Conservation (phyloP, 2,329 filamentous ascomycete species). For the Diaporthe capsici region DNA sequence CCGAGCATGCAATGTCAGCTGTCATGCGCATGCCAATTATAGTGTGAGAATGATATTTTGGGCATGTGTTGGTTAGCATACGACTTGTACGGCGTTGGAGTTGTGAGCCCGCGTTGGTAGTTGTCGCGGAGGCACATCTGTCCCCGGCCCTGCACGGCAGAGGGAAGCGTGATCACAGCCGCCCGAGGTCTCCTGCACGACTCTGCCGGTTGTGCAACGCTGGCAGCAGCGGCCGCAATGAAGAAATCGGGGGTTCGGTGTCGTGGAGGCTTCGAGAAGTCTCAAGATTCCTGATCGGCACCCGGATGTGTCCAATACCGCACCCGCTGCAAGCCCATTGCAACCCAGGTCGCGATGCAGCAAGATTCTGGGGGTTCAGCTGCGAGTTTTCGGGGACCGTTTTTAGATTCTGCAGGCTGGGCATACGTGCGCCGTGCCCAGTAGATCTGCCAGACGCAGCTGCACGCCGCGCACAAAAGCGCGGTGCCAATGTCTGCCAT, state of each 20-base stretch:
- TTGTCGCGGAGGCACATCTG: background rate
- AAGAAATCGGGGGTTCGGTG: conserved; percentile 9
- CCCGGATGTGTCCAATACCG: background rate
- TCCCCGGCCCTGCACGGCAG: background rate
- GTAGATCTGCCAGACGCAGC: conserved; percentile 19
- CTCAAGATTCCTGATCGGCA: background rate
- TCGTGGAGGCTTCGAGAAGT: conserved; percentile 18
- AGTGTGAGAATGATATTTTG: background rate
- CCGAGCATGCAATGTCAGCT: background rate
- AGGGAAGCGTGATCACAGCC: background rate
- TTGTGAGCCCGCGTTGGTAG: background rate
- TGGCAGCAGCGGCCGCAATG: background rate
- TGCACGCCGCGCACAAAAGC: conserved; percentile 18
- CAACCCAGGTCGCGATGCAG: background rate
- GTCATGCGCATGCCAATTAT: background rate
- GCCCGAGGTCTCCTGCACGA: conserved; percentile 5
- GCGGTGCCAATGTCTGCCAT: background rate
- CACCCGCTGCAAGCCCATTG: background rate
- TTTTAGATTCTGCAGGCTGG: conserved; percentile 22
- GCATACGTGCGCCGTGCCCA: conserved; percentile 27
- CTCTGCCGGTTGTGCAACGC: conserved; percentile 1
- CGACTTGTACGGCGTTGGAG: background rate
- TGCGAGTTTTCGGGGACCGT: background rate
- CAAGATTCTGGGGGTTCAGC: background rate
- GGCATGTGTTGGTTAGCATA: background rate